Percentiles rank a stretch among this genome's conserved stretches.
phyloP scores from a whole-genome alignment of 805 yeast species.

The Metschnikowia vanudenii region DNA sequence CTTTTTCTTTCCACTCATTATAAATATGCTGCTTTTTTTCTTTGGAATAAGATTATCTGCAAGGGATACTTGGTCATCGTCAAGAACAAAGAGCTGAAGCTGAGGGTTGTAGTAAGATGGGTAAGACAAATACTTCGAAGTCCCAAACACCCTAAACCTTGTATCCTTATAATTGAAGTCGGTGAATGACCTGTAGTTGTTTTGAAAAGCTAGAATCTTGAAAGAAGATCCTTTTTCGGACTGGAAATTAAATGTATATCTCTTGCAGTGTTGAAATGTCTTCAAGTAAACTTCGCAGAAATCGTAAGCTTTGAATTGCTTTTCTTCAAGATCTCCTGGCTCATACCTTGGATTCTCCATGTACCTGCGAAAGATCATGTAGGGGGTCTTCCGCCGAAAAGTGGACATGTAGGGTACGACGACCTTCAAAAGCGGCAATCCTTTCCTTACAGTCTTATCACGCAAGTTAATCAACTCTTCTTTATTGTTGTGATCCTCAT shows the following conservation, averaged over 20 bases:
- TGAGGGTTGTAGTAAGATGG: conserved; percentile 30
- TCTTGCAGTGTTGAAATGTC: conserved; percentile 24
- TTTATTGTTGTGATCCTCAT: not conserved
- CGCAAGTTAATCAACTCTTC: not conserved
- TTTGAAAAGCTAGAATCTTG: conserved; percentile 32
- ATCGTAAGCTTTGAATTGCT: conserved; percentile 28
- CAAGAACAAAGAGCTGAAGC: conserved; percentile 34
- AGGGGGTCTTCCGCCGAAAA: conserved; percentile 36
- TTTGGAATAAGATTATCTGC: conserved; percentile 32
- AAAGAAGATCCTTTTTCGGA: conserved; percentile 20
- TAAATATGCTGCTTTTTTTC: not conserved
- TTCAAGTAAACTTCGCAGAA: conserved; percentile 35
- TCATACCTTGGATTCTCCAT: conserved; percentile 18
- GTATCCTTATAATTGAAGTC: conserved; percentile 39
- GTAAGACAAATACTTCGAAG: conserved; percentile 29
- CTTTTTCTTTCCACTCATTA: not conserved
- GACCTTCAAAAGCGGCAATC: conserved; percentile 38
- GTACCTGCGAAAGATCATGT: conserved; percentile 30
- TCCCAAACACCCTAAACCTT: conserved; percentile 39
- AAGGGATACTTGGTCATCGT: conserved; percentile 33
- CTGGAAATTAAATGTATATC: conserved; percentile 31
- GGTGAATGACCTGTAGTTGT: conserved; percentile 35
- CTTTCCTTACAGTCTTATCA: not conserved
- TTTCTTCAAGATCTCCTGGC: conserved; percentile 13
- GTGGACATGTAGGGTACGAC: conserved; percentile 36